Base-by-base conservation (phyloP, 2,329 filamentous ascomycete species). In the Tolypocladium cylindrosporum region DNA sequence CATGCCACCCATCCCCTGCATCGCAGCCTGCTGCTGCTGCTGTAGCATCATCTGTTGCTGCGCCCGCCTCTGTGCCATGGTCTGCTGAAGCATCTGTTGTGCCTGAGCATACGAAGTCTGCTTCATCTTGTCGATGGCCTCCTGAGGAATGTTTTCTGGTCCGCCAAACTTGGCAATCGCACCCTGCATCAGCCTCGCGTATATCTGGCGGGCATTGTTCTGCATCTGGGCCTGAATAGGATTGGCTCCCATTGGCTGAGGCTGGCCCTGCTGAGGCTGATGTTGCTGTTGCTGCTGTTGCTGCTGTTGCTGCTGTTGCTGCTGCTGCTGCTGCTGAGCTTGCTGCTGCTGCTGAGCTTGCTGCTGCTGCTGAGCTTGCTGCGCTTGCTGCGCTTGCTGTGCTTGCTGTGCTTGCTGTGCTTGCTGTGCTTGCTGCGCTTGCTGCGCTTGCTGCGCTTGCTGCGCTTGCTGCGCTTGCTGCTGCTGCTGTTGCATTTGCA, bases 1-100 rank as follows among this genome's bases (percentile, higher is more conserved):
- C 76, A 83, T 82, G 34, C 76, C 74, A 56, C 77, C 75, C 75
- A 83, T 81, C 8, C 77, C 77, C 59, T 81, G 77, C 73, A 82
- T 77, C 39, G 72, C 70, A 55, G 70, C 70, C 40, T 70, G 50
- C 19, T 45, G 36, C 56, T 73, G 72, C 52, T 75, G 72, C 60
- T 75, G 73, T 65, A 71, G 60, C 63, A 72, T 63, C 55, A 69
- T 65, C 54, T 70, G 68, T 36, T 75, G 72, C 58, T 69, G 63
- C 63, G 65, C 65, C 43, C 69, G 66, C 14, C 69, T 65, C 50
- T 73, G 71, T 6, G 64, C 61, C 54, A 72, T 61, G 13, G 68
- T 56, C 10, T 70, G 67, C 45, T 74, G 64, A 1, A 76, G 60
- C n/a, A 70, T 54, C 14, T 63, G 64, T 48, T 70, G 71, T 1